Base-by-base conservation (phyloP, 495 filamentous ascomycete species). In the Penicillium taxi region DNA sequence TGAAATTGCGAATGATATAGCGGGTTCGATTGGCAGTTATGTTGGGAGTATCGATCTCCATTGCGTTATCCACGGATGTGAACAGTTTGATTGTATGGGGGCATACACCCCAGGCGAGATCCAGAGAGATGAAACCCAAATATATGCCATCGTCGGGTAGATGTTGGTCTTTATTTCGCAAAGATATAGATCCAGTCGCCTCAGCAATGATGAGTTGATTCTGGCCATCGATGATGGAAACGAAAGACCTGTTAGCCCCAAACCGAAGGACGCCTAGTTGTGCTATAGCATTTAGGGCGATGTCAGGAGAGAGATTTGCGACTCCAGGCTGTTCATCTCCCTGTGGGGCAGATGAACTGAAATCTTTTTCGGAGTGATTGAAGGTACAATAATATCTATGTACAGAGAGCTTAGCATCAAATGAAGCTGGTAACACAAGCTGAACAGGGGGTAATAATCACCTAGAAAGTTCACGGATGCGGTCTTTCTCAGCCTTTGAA, bases 161-260 rank as follows among this genome's bases (percentile, higher is more conserved):
- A 37, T 62, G 48, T 17, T 47, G 48, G 26, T 63, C 43, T 20
- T 55, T 54, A 30, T 61, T 32, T 8, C 53, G 50, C 6, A 78
- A 48, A 0, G 74, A 75, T 0, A 78, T 37, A 0, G 70, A 70
- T 13, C 55, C 61, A 1, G 77, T 78, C 1, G 77, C 75, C 44
- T 84, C 80, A 14, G 80, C 77, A n/a, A 82, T 61, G 24, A 83
- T 66, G 41, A 78, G 74, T 47, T 79, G 73, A 27, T 64, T 59
- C 4, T 67, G 61, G 17, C 64, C 59, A 45, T 78, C 78, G 41
- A 80, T 74, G 22, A 84, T 63, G 2, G 73, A 77, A 9, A 82
- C 66, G 42, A 80, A 64, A 14, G 59, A 63, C 6, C 78, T 74
- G 26, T 67, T 66, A 24, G 62, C 63, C 19, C 68, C 59, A 29